Evolutionary conservation across 192 early-diverging fungal species (phyloP).

Genomic region (Entophlyctis luteolus): DNA sequence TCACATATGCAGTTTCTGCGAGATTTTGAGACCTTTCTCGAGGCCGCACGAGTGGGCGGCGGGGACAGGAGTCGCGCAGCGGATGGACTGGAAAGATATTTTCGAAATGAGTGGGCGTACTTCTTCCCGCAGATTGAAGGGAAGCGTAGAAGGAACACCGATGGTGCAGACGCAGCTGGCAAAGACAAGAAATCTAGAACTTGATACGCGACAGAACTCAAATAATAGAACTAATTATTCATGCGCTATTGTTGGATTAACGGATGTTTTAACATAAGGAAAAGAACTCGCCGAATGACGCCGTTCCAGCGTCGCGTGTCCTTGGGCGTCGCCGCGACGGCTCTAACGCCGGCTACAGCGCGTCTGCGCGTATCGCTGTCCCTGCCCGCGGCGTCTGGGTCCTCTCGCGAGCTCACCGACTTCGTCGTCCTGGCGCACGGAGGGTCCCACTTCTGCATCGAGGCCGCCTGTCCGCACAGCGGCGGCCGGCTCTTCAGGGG

Average conservation of each 20-base stretch:
- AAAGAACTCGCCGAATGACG: too few species aligned
- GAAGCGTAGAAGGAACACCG: neutral
- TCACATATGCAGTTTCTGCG: neutral
- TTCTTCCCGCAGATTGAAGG: conserved; percentile 4
- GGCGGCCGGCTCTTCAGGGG: conserved; percentile 41
- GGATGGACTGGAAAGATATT: conserved; percentile 9
- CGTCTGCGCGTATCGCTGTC: too few species aligned
- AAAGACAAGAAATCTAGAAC: neutral
- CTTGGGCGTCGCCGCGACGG: too few species aligned
- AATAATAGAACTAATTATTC: neutral
- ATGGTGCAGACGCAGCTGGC: neutral
- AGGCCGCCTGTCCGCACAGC: conserved; percentile 44
- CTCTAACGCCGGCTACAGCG: too few species aligned
- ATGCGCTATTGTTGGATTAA: too few species aligned
- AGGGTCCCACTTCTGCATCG: conserved; percentile 17
- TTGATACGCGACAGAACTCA: neutral
- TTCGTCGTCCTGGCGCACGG: conserved; percentile 9
- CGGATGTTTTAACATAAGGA: too few species aligned
- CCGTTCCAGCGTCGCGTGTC: too few species aligned
- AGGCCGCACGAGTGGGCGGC: neutral
- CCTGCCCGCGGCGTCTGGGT: too few species aligned
- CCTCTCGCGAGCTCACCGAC: too few species aligned
- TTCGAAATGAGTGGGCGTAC: conserved; percentile 18
- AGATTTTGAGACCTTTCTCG: conserved; percentile 3
- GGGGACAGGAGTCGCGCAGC: neutral